phyloP scores from a whole-genome alignment of 768 basidiomycete species.

The Lentinula sp. region DNA sequence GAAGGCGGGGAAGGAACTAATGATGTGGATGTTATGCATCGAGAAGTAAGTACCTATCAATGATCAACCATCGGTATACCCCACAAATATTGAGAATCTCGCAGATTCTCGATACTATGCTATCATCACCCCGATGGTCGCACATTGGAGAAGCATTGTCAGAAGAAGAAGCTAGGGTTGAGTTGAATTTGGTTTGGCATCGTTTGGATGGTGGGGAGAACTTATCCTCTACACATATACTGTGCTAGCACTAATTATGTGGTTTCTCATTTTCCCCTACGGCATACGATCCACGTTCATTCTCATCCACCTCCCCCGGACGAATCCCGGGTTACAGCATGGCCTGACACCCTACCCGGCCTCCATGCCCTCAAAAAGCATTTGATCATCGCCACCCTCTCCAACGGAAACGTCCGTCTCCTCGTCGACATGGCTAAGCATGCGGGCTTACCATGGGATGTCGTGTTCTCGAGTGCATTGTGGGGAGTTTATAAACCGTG shows the following conservation, averaged over 20 bases:
- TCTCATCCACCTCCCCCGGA: too few relatives aligned
- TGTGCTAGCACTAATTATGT: background rate
- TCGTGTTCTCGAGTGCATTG: conserved; percentile 53
- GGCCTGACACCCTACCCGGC: conserved; percentile 48
- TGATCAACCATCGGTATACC: too few relatives aligned
- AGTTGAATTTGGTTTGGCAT: conserved; percentile 56
- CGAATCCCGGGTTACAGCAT: conserved; percentile 29
- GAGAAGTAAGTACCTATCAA: conserved; percentile 30
- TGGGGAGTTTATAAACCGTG: conserved; percentile 65
- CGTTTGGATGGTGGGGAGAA: conserved; percentile 35
- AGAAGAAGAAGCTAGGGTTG: conserved; percentile 32
- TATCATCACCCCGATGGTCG: conserved; percentile 43
- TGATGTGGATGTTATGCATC: conserved; percentile 52
- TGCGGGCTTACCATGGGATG: conserved; percentile 59
- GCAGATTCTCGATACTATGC: conserved; percentile 55
- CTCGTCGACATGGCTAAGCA: conserved; percentile 63
- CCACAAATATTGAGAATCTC: too few relatives aligned
- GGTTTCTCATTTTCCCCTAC: background rate
- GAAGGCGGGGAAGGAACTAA: conserved; percentile 38
- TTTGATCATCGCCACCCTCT: conserved; percentile 45
- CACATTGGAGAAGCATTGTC: conserved; percentile 36
- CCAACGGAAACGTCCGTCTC: conserved; percentile 59
- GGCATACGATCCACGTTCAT: too few relatives aligned
- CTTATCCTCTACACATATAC: background rate
- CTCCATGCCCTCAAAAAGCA: conserved; percentile 46